These are phyloP conservation scores for Parafenestella ontariensis DNA, from an alignment of 2,329 filamentous ascomycete genomes.

Conservation along the genomic window DNA sequence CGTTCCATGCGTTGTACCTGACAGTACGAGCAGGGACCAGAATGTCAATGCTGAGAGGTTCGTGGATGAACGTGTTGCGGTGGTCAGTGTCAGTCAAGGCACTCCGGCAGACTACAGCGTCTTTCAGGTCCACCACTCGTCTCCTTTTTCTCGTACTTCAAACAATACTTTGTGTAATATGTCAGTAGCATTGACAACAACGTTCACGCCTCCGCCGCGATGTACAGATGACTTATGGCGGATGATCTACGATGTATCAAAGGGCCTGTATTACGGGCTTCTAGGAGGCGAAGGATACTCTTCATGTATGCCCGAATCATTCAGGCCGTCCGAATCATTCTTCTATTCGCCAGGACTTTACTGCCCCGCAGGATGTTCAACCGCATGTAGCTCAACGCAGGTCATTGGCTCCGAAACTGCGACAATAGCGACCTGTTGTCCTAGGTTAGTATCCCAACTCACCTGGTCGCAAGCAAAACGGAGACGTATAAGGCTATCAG, in stretches of 20 bases:
- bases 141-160: not conserved
- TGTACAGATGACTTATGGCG: not conserved
- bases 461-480: too few species aligned
- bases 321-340: not conserved
- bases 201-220: not conserved
- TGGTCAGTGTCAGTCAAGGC: not conserved
- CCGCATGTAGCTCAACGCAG: not conserved
- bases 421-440: not conserved
- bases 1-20: too few species aligned
- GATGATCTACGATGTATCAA: not conserved
- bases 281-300: not conserved
- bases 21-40: too few species aligned
- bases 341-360: not conserved
- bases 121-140: not conserved
- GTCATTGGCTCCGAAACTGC: not conserved
- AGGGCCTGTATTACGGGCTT: not conserved
- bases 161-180: not conserved
- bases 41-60: too few species aligned
- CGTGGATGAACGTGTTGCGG: too few species aligned
- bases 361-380: not conserved
- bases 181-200: not conserved
- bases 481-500: too few species aligned
- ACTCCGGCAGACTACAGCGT: not conserved
- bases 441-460: not conserved
- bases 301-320: not conserved